These are phyloP conservation scores for Ceratocystis cubensis DNA, from an alignment of 2,329 filamentous ascomycete species.

Conservation along the genomic window DNA sequence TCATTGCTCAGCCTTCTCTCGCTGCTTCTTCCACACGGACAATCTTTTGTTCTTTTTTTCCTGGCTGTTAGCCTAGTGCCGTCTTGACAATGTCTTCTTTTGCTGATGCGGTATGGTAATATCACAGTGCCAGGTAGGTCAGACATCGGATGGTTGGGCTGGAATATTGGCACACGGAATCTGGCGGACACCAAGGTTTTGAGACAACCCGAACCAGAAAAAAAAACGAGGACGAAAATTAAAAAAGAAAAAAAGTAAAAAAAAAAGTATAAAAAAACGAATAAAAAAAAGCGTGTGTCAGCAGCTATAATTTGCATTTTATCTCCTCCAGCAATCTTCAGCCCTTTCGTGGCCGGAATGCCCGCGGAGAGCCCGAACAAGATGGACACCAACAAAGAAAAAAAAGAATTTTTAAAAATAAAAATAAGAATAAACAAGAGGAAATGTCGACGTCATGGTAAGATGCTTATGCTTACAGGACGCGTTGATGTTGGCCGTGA, in stretches of 20 bases:
- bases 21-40: neutral
- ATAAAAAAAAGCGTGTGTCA: no score
- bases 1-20: neutral
- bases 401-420: neutral
- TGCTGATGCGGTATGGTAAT: no score
- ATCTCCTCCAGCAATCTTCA: neutral
- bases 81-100: neutral
- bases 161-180: neutral
- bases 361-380: neutral
- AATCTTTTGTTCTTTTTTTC: neutral
- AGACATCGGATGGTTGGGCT: slow-evolving; percentile 4
- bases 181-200: no score
- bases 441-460: neutral
- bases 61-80: neutral
- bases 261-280: no score
- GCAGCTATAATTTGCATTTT: neutral
- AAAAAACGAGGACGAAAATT: no score
- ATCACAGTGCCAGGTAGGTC: neutral
- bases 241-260: no score
- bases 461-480: neutral
- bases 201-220: no score
- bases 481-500: no score
- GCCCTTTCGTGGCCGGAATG: neutral
- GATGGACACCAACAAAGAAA: neutral
- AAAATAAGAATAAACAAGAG: neutral